These are phyloP conservation scores for Athelia psychrophila DNA, from an alignment of 1,284 basidiomycete genomes.

Conservation along the genomic window DNA sequence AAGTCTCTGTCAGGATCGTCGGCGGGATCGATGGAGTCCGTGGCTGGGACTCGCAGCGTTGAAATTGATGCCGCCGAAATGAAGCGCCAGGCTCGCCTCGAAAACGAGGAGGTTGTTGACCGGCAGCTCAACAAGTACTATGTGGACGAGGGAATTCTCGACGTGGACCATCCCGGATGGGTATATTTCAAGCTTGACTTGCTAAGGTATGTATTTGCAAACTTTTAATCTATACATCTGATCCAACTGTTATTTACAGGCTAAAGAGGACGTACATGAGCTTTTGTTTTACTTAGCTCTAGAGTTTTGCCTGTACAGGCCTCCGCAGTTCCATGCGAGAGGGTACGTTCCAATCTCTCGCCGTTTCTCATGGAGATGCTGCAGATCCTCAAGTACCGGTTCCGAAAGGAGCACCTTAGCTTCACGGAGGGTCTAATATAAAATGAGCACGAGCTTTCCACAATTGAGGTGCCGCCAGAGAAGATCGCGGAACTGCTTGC, in stretches of 20 bases:
- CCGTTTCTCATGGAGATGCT: constrained; percentile 19
- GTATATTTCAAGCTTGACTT: constrained; percentile 13
- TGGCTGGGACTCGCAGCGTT: not conserved
- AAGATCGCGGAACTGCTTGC: not conserved
- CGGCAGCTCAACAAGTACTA: constrained; percentile 9
- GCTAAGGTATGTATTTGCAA: constrained; percentile 14
- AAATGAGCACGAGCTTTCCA: constrained; percentile 5
- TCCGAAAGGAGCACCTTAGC: constrained; percentile 12
- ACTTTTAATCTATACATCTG: not conserved
- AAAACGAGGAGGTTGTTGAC: constrained; percentile 10
- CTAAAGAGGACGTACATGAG: constrained; percentile 6
- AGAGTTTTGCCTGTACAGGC: constrained; percentile 28
- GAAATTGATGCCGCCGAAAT: not conserved
- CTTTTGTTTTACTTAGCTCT: constrained; percentile 18
- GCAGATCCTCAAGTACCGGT: constrained; percentile 22
- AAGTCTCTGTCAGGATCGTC: not conserved
- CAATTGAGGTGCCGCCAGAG: constrained; percentile 4
- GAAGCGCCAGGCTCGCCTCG: constrained; percentile 1
- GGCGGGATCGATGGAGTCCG: not conserved
- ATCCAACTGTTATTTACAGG: constrained; percentile 5
- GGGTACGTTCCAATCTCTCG: constrained; percentile 21
- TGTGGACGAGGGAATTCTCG: constrained; percentile 6
- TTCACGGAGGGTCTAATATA: constrained; percentile 10
- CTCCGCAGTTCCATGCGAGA: constrained; percentile 27
- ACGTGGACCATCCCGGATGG: constrained; percentile 1